Conservation (phyloP, 2,329 filamentous ascomycete species). For the Aspergillus flavus region DNA sequence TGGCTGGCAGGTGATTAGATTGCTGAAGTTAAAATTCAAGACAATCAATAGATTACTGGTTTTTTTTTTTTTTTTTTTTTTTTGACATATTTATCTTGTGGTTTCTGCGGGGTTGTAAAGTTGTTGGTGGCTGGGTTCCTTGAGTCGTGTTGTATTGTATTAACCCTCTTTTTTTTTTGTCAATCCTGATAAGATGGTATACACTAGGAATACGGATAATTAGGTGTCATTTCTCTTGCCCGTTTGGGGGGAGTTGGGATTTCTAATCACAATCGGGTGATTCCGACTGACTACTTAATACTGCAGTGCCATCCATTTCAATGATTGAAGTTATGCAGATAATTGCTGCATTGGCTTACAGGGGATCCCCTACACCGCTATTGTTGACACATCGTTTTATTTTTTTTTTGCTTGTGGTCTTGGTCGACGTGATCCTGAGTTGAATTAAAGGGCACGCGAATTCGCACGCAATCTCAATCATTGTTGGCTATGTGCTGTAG, state of each 20-base stretch:
- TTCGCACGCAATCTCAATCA: neutral
- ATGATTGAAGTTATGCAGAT: conserved; percentile 1
- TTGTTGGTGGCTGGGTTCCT: too few relatives aligned
- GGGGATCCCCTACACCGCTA: conserved; percentile 23
- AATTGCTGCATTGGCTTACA: conserved; percentile 14
- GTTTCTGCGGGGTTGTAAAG: too few relatives aligned
- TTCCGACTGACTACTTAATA: neutral
- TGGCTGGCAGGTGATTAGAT: conserved; percentile 4
- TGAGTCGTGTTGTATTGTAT: too few relatives aligned
- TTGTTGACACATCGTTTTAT: conserved; percentile 14
- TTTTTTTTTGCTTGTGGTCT: neutral
- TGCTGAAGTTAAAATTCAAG: neutral
- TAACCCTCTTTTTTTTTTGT: neutral
- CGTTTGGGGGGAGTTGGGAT: neutral
- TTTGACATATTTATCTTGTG: too few relatives aligned
- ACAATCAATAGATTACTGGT: too few relatives aligned
- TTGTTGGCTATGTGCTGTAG: neutral
- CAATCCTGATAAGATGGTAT: neutral
- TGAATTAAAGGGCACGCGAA: neutral
- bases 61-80: too few relatives aligned
- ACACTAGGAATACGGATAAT: neutral
- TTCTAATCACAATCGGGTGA: neutral
- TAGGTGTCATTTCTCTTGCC: neutral
- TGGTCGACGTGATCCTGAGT: neutral
- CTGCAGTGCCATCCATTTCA: neutral